Evolutionary conservation across 768 basidiomycete genomes (phyloP), one percentile per base, ranked within the genome.

Genomic region (Leucogyrophana mollusca): DNA sequence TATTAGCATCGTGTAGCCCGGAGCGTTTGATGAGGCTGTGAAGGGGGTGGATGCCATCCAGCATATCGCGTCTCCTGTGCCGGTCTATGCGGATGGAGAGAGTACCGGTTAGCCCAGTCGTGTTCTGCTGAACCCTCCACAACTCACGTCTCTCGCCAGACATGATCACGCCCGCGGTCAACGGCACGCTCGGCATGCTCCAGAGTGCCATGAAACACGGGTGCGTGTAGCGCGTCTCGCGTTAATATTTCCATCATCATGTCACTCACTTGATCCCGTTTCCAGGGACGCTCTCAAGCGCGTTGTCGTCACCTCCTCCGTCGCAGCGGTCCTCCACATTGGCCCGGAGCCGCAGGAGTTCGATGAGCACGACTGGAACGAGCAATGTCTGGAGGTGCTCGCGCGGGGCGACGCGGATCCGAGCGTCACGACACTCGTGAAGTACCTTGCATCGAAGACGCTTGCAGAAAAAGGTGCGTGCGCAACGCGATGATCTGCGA

Each of bases 21-120:
- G 78, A 5, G 86, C 83, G 1, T 94, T 90, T 51, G 87, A 92
- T 59, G 81, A 88, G 41, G 88, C 82, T 1, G 85, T 91, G 47
- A 78, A 82, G 59, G 87, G 76, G 1, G 80, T 91, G 6, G 82
- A 88, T 47, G 90, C 76, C 0, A 78, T 93, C 40, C 74, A 70
- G 30, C 88, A 89, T 56, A 80, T 73, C 3, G 85, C 85, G 0
- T 87, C 85, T 1, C 86, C 87, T 1, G 73, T 82, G 55, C 67
- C 61, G 64, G 46, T 50, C 57, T 38, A 53, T 10, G 58, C 42
- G 3, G 54, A 54, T 11, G 50, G 56, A 59, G 64, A 64, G 34
- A 21, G 56, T 46, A 14, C n/a, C 22, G 3, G 7, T 42, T 10
- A 25, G 32, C 32, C 32, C n/a, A 49, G 9, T 57, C 42, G n/a